Evolutionary conservation across 2,329 filamentous ascomycete genomes (phyloP), one percentile per base, ranked within the genome.

Genomic region (Venturiaceae sp.): DNA sequence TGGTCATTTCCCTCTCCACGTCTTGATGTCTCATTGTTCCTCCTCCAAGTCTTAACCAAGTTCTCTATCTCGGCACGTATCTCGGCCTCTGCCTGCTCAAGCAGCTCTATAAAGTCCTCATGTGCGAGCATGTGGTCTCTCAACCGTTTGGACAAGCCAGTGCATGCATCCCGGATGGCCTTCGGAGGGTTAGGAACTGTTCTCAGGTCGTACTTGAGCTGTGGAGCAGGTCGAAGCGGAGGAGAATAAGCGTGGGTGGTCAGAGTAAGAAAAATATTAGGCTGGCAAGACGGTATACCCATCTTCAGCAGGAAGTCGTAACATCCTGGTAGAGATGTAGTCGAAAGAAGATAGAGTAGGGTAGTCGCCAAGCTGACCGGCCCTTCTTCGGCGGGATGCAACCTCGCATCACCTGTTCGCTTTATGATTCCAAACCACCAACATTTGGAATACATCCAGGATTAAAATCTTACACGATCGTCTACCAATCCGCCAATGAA

Each of bases 151-250:
- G 62, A 63, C 1, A 62, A 58, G 9, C 62, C 62, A 44, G 63
- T 63, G 39, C 60, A 61, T 9, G 61, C 58, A 34, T 60, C 60
- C 8, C 61, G 46, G 9, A 62, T 55, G 16, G 46, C 56, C 53
- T 64, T 64, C 7, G 63, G 61, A 19, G 62, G 63, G 30, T 64
- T 63, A 4, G 63, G 60, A 26, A 63, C 62, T 26, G 41, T 62
- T 26, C 63, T 58, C 9, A 65, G 55, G 37, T 65, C 61, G 33
- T 64, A 64, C 55, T 62, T 65, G 33, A 65, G 59, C 30, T 62
- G 60, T 32, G 62, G 62, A 14, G 61, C 34, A 13, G 62, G 63
- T 28, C 63, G 32, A 7, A 65, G 57, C 1, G 63, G 63, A 6
- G 63, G 63, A 28, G 39, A 59, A 6, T 61, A 59, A 9, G 58